Percentiles rank a stretch among this genome's conserved stretches.
Conservation (phyloP, 352 stramenopile species). For the Phytophthora meadii region DNA sequence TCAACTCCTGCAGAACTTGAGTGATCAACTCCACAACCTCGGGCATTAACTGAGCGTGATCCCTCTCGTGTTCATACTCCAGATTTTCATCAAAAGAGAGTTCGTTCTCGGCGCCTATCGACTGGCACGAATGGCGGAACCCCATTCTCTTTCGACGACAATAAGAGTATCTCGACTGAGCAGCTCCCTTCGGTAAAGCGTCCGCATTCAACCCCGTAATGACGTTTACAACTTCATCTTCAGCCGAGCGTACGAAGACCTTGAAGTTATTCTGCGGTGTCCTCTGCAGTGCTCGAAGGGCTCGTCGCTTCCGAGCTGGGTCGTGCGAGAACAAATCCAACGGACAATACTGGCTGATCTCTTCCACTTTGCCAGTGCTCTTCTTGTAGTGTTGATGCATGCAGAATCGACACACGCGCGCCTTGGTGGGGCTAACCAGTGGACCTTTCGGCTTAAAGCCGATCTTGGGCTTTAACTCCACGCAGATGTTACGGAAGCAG, state of each 20-base stretch:
- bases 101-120: slow-evolving; percentile 66
- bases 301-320: slow-evolving; percentile 54
- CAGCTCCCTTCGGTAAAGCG: slow-evolving; percentile 70
- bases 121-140: slow-evolving; percentile 78
- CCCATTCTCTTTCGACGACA: slow-evolving; percentile 80
- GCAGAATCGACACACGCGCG: slow-evolving; percentile 80
- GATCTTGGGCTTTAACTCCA: slow-evolving; percentile 91
- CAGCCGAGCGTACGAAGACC: slow-evolving; percentile 83
- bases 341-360: slow-evolving; percentile 86
- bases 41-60: slow-evolving; percentile 52
- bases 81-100: slow-evolving; percentile 40
- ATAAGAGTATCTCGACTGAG: slow-evolving; percentile 71
- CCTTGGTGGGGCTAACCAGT: slow-evolving; percentile 69
- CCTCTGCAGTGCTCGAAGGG: slow-evolving; percentile 69
- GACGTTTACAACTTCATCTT: slow-evolving; percentile 82
- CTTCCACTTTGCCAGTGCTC: slow-evolving; percentile 71
- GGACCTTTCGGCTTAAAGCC: slow-evolving; percentile 71
- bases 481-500: slow-evolving; percentile 86
- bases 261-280: slow-evolving; percentile 93
- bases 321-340: slow-evolving; percentile 85
- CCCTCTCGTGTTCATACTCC: slow-evolving; percentile 45
- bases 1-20: slow-evolving; percentile 71
- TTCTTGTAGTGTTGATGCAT: slow-evolving; percentile 92
- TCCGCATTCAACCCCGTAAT: slow-evolving; percentile 77
- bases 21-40: slow-evolving; percentile 81